These are phyloP conservation scores for Liriodendron chinense DNA, from an alignment of 164 flowering plant genomes.

Conservation along the genomic window DNA sequence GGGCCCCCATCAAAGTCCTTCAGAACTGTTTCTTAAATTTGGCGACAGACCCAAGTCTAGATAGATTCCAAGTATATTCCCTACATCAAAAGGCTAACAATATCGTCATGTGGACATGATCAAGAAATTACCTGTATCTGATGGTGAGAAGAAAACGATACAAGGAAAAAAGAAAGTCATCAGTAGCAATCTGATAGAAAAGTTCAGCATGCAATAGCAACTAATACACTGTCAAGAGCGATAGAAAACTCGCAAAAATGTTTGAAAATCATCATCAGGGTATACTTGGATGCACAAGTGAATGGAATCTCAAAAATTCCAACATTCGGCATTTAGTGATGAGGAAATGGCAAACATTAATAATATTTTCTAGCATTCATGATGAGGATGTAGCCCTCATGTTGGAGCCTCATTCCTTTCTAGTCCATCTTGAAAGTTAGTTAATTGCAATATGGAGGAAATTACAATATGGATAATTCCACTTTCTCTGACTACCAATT, in stretches of 20 bases:
- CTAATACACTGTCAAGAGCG: too few species aligned
- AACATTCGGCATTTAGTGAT: not conserved
- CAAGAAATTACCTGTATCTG: not conserved
- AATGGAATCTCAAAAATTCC: too few species aligned
- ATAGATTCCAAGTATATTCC: not conserved
- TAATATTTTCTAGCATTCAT: not conserved
- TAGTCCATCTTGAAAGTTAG: too few species aligned
- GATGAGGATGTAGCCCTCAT: not conserved
- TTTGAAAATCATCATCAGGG: not conserved
- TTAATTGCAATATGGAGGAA: too few species aligned
- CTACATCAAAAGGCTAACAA: not conserved
- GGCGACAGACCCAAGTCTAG: not conserved
- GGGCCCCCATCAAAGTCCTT: slow-evolving; percentile 52
- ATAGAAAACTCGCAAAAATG: not conserved
- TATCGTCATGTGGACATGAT: not conserved
- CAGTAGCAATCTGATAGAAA: not conserved
- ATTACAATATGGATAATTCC: too few species aligned
- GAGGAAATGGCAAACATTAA: not conserved
- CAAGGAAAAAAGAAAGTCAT: not conserved
- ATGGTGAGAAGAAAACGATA: not conserved
- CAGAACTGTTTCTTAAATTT: not conserved
- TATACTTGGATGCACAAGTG: not conserved
- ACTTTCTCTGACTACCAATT: too few species aligned
- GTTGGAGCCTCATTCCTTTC: not conserved
- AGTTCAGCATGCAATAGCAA: not conserved